Evolutionary conservation across 2,329 filamentous ascomycete genomes (phyloP).

Genomic region (Gnomoniopsis smithogilvyi): DNA sequence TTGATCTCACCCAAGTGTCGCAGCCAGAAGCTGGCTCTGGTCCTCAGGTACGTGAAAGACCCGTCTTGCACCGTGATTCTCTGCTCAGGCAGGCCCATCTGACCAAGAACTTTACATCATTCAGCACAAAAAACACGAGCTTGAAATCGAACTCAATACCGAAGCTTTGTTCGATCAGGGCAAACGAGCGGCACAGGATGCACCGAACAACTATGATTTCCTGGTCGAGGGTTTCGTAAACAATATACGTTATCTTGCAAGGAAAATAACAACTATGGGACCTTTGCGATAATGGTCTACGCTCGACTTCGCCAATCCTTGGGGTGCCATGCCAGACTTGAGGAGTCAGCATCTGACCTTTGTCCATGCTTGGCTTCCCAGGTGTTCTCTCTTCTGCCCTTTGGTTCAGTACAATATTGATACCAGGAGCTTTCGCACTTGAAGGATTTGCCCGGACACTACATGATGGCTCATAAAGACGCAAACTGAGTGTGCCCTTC

Average conservation of each 20-base stretch:
- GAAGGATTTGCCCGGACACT: neutral
- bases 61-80: neutral
- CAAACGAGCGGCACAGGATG: conserved; percentile 45
- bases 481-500: neutral
- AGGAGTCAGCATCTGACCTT: neutral
- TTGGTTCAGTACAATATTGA: neutral
- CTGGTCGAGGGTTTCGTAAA: conserved; percentile 73
- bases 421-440: conserved; percentile 1
- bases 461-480: neutral
- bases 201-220: conserved; percentile 60
- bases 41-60: conserved; percentile 31
- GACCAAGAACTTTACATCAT: conserved; percentile 21
- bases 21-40: conserved; percentile 33
- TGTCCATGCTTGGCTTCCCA: neutral
- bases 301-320: neutral
- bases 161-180: conserved; percentile 64
- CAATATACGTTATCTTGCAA: conserved; percentile 62
- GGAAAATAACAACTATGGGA: conserved; percentile 27
- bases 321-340: neutral
- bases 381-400: neutral
- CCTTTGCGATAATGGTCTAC: neutral
- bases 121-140: conserved; percentile 68
- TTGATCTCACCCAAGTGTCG: conserved; percentile 91
- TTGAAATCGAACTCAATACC: conserved; percentile 74
- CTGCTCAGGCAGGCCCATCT: neutral